Base-by-base conservation (phyloP, 2,329 filamentous ascomycete species). In the Diaporthe sp. region DNA sequence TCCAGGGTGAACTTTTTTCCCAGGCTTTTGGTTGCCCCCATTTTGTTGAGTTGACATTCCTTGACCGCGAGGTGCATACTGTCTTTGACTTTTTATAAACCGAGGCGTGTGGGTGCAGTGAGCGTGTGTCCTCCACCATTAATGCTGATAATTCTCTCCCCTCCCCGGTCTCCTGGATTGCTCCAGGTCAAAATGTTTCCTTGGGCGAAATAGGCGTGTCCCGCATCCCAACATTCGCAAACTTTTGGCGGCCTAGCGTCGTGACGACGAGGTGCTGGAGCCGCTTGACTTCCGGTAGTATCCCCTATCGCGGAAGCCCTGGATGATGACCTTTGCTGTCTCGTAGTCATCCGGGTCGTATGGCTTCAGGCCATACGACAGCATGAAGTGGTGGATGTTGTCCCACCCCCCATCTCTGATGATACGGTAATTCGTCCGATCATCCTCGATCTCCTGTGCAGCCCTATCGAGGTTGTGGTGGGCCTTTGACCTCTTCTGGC, bases 301-400 rank as follows among this genome's bases (percentile, higher is more conserved):
- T 4, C 74, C 74, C 53, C 74, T 53, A 6, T 75, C 74, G 15
- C 74, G 72, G 55, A 75, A 75, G 68, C 74, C 74, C 39, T 75
- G 74, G 42, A 75, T 75, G 61, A 75, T 75, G 68, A 73, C 69
- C 50, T 75, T 75, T 50, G 74, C 74, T 39, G 68, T 74, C 47
- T 75, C 74, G 66, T 75, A 75, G 72, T 75, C 74, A 22, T 74
- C 74, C 1, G 72, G 69, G 39, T 75, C 72, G 61, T 75, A 75
- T 5, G 74, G 74, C 72, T 75, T 75, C 30, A 75, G 61, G 35
- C 74, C 74, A 10, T 75, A 75, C 8, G 74, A 75, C 22, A 75
- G 71, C 74, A 75, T 75, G 61, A 75, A 75, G 59, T 75, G 74
- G 61, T 75, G 74, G 35, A 75, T 50, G 61, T 69, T 75, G 72